phyloP scores from a whole-genome alignment of 306 rosid genomes.

The Cyamopsis tetragonoloba region DNA sequence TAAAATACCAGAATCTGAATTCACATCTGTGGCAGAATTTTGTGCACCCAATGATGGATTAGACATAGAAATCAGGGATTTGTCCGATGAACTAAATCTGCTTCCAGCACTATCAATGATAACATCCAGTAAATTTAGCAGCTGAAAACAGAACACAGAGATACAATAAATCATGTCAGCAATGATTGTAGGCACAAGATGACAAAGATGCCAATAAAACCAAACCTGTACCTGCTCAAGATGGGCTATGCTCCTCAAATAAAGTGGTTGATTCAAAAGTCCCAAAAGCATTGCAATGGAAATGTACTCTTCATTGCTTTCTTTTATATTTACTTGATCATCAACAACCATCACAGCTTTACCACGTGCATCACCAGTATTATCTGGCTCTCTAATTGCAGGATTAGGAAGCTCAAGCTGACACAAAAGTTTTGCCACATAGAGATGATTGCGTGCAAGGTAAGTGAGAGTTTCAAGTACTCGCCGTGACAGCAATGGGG shows the following conservation, averaged over 20 bases:
- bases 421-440: conserved; percentile 78
- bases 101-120: conserved; percentile 80
- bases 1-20: conserved; percentile 51
- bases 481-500: conserved; percentile 94
- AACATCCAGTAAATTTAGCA: conserved; percentile 88
- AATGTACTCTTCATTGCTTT: conserved; percentile 45
- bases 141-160: conserved; percentile 44
- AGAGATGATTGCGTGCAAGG: conserved; percentile 87
- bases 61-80: conserved; percentile 44
- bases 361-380: conserved; percentile 44
- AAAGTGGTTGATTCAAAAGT: conserved; percentile 90
- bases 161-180: conserved; percentile 16
- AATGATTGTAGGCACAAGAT: neutral
- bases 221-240: conserved; percentile 80
- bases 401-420: conserved; percentile 52
- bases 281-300: conserved; percentile 79
- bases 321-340: conserved; percentile 34
- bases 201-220: neutral
- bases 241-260: conserved; percentile 93
- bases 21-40: conserved; percentile 49
- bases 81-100: conserved; percentile 53
- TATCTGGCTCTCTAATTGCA: conserved; percentile 43
- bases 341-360: conserved; percentile 88
- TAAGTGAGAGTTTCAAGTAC: conserved; percentile 88
- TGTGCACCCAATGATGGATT: conserved; percentile 53